Conservation (phyloP, 164 flowering plant species). For the Stephania cephalantha region DNA sequence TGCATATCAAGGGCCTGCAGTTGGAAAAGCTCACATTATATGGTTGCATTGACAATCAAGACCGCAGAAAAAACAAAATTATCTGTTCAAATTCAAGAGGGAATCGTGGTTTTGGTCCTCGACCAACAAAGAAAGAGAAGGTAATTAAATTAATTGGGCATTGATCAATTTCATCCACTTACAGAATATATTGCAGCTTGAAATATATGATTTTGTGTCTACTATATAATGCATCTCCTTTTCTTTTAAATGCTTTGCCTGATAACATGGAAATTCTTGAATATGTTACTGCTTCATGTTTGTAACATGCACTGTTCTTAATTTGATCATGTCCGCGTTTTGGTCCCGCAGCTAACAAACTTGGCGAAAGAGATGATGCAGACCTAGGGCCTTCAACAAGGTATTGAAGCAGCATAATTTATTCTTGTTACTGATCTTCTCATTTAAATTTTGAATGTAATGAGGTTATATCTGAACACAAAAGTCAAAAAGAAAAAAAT, state of each 20-base stretch:
- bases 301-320: too few relatives aligned
- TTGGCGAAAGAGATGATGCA: constrained; percentile 20
- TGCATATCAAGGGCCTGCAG: constrained; percentile 4
- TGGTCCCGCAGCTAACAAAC: constrained; percentile 20
- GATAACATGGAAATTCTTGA: too few relatives aligned
- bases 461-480: too few relatives aligned
- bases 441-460: neutral
- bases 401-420: constrained; percentile 11
- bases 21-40: constrained; percentile 1
- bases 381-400: constrained; percentile 23
- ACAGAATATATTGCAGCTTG: neutral
- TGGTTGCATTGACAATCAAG: constrained; percentile 6
- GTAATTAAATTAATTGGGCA: constrained; percentile 7
- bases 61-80: constrained; percentile 6
- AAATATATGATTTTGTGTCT: too few relatives aligned
- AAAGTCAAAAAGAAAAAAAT: too few relatives aligned
- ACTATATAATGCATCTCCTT: too few relatives aligned
- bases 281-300: too few relatives aligned
- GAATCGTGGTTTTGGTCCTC: constrained; percentile 25
- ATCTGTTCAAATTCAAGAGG: constrained; percentile 16
- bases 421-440: neutral
- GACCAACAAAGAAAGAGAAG: constrained; percentile 19
- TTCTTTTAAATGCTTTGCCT: too few relatives aligned
- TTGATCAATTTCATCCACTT: neutral
- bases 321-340: neutral